A percentile compares a stretch with the other conserved stretches of the same genome.
phyloP scores from a whole-genome alignment of 148 eudicot genomes.

The Vaccinium darrowii region DNA sequence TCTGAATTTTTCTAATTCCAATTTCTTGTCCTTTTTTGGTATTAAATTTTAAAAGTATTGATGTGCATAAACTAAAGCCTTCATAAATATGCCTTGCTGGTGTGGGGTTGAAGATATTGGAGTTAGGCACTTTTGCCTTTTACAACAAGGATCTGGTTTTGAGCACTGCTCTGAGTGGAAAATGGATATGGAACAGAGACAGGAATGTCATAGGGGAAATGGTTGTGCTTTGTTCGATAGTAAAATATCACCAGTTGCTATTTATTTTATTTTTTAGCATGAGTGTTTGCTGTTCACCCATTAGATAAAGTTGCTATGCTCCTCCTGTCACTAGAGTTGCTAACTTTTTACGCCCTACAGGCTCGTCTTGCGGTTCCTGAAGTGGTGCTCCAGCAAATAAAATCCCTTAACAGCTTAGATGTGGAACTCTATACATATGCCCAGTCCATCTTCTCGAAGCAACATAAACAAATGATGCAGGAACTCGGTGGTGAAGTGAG shows the following conservation, averaged over 20 bases:
- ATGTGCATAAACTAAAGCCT: background rate
- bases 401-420: conserved; percentile 73
- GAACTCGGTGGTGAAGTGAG: conserved; percentile 44
- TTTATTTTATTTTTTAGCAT: background rate
- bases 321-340: background rate
- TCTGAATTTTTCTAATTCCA: background rate
- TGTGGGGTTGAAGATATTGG: background rate
- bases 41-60: background rate
- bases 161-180: background rate
- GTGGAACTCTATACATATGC: conserved; percentile 81
- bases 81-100: background rate
- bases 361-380: conserved; percentile 67
- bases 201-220: background rate
- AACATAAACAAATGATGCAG: conserved; percentile 43
- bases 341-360: conserved; percentile 35
- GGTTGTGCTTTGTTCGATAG: background rate
- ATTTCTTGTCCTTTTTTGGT: background rate
- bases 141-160: background rate
- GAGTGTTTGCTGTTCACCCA: background rate
- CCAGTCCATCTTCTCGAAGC: conserved; percentile 52
- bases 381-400: conserved; percentile 57
- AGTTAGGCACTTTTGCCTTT: background rate
- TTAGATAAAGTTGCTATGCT: background rate
- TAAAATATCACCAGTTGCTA: background rate
- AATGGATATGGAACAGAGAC: background rate